Conservation (phyloP, 176 grass and related monocot genomes). For the Oryza coarctata region DNA sequence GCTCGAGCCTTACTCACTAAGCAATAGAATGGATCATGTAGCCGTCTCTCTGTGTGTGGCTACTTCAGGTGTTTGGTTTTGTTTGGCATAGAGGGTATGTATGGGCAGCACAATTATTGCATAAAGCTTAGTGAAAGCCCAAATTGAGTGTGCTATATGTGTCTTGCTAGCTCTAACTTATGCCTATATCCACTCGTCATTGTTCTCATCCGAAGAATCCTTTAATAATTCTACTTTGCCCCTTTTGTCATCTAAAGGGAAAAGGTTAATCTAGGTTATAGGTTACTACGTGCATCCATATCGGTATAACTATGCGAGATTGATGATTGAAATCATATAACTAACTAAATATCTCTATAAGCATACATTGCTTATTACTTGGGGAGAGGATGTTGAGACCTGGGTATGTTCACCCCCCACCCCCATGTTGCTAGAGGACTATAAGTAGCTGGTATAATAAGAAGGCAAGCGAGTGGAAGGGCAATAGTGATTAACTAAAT, state of each 20-base stretch:
- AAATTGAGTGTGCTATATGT: neutral
- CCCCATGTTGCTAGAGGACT: too few relatives aligned
- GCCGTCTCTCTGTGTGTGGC: neutral
- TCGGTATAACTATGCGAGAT: too few relatives aligned
- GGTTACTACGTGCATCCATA: neutral
- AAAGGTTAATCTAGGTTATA: neutral
- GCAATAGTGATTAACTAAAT: too few relatives aligned
- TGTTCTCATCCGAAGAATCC: neutral
- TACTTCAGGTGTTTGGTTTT: neutral
- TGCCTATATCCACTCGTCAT: neutral
- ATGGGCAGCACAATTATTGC: neutral
- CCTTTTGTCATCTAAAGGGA: neutral
- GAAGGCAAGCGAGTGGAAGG: too few relatives aligned
- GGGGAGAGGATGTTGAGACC: too few relatives aligned
- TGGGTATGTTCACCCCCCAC: too few relatives aligned
- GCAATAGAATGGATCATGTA: conserved; percentile 4
- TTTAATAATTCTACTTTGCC: neutral
- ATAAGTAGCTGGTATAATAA: too few relatives aligned
- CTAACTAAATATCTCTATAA: too few relatives aligned
- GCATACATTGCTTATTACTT: too few relatives aligned
- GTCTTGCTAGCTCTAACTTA: neutral
- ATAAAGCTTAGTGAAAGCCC: neutral
- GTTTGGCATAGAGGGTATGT: neutral
- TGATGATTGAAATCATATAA: neutral
- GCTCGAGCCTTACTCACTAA: conserved; percentile 38